Conservation (phyloP, 1,284 basidiomycete genomes). For the Puccinia hordei region DNA sequence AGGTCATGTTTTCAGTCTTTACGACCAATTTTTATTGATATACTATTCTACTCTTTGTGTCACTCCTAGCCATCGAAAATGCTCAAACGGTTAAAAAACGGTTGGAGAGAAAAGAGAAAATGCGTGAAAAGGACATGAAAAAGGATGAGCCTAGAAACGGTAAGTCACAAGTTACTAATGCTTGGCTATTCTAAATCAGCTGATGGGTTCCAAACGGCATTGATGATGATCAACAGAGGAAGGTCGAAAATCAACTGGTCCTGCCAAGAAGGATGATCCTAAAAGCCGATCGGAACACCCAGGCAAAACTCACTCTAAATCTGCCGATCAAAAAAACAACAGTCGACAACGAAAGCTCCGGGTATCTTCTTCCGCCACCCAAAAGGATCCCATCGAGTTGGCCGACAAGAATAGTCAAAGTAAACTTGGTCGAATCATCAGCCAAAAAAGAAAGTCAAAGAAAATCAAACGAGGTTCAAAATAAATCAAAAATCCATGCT, state of each 20-base stretch:
- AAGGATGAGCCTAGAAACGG: neutral
- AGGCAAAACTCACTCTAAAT: neutral
- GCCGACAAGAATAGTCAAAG: conserved; percentile 6
- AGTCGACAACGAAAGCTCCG: conserved; percentile 4
- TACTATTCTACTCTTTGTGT: neutral
- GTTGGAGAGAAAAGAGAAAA: conserved; percentile 60
- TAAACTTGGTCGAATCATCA: conserved; percentile 32
- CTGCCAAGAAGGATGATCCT: neutral
- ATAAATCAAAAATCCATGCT: conserved; percentile 4
- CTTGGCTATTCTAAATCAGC: neutral
- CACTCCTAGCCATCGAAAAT: conserved; percentile 73
- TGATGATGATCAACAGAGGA: neutral
- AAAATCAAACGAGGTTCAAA: conserved; percentile 10
- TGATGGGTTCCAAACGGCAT: neutral
- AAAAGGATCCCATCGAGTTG: neutral
- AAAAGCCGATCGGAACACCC: neutral
- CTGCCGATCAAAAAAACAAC: conserved; percentile 4
- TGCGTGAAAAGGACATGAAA: conserved; percentile 7
- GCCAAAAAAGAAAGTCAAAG: conserved; percentile 20
- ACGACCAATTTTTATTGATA: no score
- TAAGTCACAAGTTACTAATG: neutral
- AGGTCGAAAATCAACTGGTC: neutral
- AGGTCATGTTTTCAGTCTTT: no score
- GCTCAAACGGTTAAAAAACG: conserved; percentile 78
- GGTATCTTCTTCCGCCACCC: neutral